phyloP scores from a whole-genome alignment of 1,284 basidiomycete species.

The Ustilago cynodontis region DNA sequence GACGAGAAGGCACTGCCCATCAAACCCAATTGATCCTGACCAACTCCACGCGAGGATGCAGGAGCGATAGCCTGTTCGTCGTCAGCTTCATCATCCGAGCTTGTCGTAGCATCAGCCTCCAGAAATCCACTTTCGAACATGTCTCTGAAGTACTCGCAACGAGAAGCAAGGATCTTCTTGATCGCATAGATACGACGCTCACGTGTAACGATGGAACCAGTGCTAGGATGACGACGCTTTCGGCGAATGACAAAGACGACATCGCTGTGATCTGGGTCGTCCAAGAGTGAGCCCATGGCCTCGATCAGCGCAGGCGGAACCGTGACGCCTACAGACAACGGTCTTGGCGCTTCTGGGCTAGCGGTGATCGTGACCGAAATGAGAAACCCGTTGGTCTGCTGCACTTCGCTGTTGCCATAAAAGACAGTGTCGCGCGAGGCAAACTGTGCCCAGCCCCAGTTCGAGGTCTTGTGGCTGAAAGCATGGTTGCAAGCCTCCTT shows the following conservation, averaged over 20 bases:
- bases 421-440: conserved; percentile 81
- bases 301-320: conserved; percentile 78
- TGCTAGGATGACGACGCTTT: conserved; percentile 35
- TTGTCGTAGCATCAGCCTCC: conserved; percentile 61
- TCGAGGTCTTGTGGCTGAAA: conserved; percentile 79
- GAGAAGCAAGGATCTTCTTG: conserved; percentile 69
- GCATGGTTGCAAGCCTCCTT: conserved; percentile 83
- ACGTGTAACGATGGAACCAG: conserved; percentile 37
- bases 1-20: conserved; percentile 21
- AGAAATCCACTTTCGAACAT: conserved; percentile 67
- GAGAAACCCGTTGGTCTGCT: conserved; percentile 76
- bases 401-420: conserved; percentile 75
- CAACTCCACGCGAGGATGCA: conserved; percentile 21
- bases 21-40: conserved; percentile 33
- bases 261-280: conserved; percentile 80
- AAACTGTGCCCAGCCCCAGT: conserved; percentile 75
- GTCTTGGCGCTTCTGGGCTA: conserved; percentile 75
- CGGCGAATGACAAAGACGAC: conserved; percentile 58
- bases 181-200: conserved; percentile 69
- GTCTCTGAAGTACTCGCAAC: conserved; percentile 69
- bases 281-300: conserved; percentile 79
- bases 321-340: conserved; percentile 72
- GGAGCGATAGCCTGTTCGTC: conserved; percentile 12
- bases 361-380: conserved; percentile 84
- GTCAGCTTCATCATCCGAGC: conserved; percentile 52